Evolutionary conservation across 345 rosid genomes (phyloP), one percentile per base, ranked within the genome.

Genomic region (Salix purpurea): DNA sequence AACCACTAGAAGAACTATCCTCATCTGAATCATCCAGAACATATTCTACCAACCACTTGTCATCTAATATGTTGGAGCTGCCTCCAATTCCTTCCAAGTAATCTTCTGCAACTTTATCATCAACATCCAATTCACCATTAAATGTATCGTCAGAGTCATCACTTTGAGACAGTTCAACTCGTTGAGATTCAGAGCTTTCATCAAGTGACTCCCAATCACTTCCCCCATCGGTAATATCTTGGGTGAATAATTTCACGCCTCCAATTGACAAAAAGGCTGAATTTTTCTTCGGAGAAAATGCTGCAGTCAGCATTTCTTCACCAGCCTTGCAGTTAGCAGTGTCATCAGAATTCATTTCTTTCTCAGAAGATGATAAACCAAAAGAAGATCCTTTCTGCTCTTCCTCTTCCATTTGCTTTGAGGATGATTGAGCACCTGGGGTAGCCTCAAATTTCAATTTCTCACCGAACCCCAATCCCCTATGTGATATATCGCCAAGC

Each of bases 1-100:
- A 82, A 71, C 83, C 80, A 71, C 87, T 84, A 30, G 91, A 86
- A 83, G 91, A 86, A 86, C 83, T 82, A 65, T 80, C 89, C 68
- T 82, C 91, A 68, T 86, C 83, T 7, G 85, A 88, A 5, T 76
- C 83, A 76, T 83, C 84, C 64, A 88, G 76, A 61, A 76, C 85
- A 74, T 85, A 73, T 73, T 82, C 83, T 30, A 85, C 86, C 87
- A 93, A 80, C 89, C 89, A 88, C 60, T 85, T 90, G 62, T 90
- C 86, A 81, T 89, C 87, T 76, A 90, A 67, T 73, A 91, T 77
- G 71, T 70, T 83, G 75, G 76, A 83, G 10, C 85, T 87, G 58
- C 96, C 99, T 72, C 99, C 98, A 77, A 96, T 86, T 76, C 99
- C 98, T 84, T 92, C 92, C 71, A 91, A 69, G 85, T 94, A 96